Conservation (phyloP, 768 basidiomycete species). For the Boletus reticuloceps region DNA sequence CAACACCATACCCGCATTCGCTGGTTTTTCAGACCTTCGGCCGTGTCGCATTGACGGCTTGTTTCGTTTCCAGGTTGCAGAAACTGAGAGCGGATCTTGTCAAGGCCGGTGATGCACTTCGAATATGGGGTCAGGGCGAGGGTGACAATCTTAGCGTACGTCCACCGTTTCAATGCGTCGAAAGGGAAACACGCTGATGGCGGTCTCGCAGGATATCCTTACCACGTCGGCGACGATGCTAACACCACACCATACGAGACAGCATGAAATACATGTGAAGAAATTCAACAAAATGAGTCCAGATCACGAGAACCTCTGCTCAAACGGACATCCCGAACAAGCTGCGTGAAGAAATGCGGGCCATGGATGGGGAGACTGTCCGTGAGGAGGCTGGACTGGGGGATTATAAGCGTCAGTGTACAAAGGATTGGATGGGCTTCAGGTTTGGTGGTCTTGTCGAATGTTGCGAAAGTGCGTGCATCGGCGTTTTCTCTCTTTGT, state of each 20-base stretch:
- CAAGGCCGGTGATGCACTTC: no score
- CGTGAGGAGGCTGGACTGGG: constrained; percentile 75
- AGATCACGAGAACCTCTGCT: constrained; percentile 77
- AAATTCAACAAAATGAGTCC: constrained; percentile 88
- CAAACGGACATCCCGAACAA: constrained; percentile 74
- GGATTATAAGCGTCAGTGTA: constrained; percentile 76
- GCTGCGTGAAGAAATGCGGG: constrained; percentile 72
- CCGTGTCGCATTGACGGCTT: no score
- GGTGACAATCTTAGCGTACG: no score
- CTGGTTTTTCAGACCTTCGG: constrained; percentile 73
- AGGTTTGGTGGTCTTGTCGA: constrained; percentile 89
- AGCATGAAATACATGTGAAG: constrained; percentile 57
- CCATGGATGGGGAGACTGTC: constrained; percentile 80
- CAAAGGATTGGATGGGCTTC: constrained; percentile 69
- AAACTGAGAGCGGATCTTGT: no score
- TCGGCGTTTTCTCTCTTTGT: neutral
- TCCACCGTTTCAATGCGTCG: no score
- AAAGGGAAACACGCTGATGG: no score
- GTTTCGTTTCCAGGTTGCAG: constrained; percentile 45
- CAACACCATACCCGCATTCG: constrained; percentile 70
- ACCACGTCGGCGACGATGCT: no score
- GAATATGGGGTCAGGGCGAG: no score
- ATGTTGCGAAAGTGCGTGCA: constrained; percentile 65
- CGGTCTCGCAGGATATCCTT: no score
- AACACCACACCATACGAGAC: no score